These are phyloP conservation scores for Penicillium fimorum DNA, from an alignment of 495 filamentous ascomycete species.

Conservation along the genomic window DNA sequence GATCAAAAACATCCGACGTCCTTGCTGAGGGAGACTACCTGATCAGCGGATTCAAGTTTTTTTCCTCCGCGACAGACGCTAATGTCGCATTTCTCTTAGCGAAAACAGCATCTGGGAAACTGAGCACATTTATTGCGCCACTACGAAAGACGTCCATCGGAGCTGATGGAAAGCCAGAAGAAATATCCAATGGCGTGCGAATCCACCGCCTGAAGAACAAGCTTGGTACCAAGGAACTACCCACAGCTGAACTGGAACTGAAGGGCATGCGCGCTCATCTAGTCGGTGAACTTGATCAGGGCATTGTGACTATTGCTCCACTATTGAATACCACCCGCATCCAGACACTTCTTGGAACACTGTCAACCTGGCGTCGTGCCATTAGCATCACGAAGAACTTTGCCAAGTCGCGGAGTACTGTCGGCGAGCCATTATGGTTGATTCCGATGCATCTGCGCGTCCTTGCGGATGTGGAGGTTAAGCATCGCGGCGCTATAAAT, in stretches of 20 bases:
- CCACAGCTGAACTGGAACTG: conserved; percentile 69
- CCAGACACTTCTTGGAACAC: conserved; percentile 57
- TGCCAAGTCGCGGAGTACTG: conserved; percentile 49
- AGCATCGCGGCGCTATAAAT: conserved; percentile 58
- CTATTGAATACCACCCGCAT: conserved; percentile 68
- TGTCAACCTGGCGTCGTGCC: conserved; percentile 58
- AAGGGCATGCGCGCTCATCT: conserved; percentile 60
- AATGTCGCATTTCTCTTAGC: conserved; percentile 68
- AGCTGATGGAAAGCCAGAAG: conserved; percentile 19
- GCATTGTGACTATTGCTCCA: conserved; percentile 61
- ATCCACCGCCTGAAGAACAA: conserved; percentile 71
- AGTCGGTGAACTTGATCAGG: conserved; percentile 59
- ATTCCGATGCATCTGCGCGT: conserved; percentile 61
- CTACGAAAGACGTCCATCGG: conserved; percentile 46
- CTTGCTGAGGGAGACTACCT: conserved; percentile 33
- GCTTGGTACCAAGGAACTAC: conserved; percentile 64
- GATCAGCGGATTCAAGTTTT: conserved; percentile 74
- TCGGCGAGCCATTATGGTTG: conserved; percentile 50
- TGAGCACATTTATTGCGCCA: conserved; percentile 68
- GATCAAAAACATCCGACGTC: conserved; percentile 6
- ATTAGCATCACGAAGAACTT: conserved; percentile 60
- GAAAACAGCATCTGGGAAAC: conserved; percentile 52
- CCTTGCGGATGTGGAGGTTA: conserved; percentile 52
- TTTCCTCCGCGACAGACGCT: conserved; percentile 71
- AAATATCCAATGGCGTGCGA: conserved; percentile 57